Evolutionary conservation across 805 yeast genomes (phyloP).

Genomic region (Suhomyces faveliae): DNA sequence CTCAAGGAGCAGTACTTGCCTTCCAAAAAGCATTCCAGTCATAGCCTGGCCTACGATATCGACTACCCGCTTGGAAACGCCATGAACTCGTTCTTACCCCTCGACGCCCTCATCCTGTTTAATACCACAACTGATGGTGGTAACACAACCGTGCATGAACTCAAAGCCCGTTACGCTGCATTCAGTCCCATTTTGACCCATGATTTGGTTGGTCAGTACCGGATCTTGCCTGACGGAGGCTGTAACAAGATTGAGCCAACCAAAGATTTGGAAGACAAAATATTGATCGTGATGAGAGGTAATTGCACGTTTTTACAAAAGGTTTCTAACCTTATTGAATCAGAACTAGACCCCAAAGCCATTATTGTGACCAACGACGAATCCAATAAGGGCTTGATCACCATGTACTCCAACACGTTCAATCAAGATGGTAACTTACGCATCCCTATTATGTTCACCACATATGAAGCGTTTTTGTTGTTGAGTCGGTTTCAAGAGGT

Average conservation of each 20-base stretch:
- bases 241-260: slow-evolving; percentile 20
- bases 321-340: slow-evolving; percentile 42
- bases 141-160: slow-evolving; percentile 16
- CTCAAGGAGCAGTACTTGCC: slow-evolving; percentile 16
- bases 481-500: slow-evolving; percentile 9
- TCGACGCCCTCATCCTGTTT: slow-evolving; percentile 34
- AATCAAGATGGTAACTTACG: slow-evolving; percentile 36
- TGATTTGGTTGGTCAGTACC: slow-evolving; percentile 23
- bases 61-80: slow-evolving; percentile 36
- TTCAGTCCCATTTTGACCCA: slow-evolving; percentile 36
- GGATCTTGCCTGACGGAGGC: slow-evolving; percentile 27
- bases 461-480: slow-evolving; percentile 38
- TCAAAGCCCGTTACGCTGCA: slow-evolving; percentile 40
- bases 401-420: slow-evolving; percentile 52
- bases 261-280: slow-evolving; percentile 22
- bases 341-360: slow-evolving; percentile 39
- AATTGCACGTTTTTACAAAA: slow-evolving; percentile 49
- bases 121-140: slow-evolving; percentile 20
- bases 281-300: slow-evolving; percentile 27
- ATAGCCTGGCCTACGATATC: slow-evolving; percentile 6
- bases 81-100: slow-evolving; percentile 42
- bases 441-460: slow-evolving; percentile 54
- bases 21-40: background rate
- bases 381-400: slow-evolving; percentile 45
- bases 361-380: slow-evolving; percentile 58